Conservation (phyloP, 202 grass and related monocot genomes). For the Eragrostis tef region DNA sequence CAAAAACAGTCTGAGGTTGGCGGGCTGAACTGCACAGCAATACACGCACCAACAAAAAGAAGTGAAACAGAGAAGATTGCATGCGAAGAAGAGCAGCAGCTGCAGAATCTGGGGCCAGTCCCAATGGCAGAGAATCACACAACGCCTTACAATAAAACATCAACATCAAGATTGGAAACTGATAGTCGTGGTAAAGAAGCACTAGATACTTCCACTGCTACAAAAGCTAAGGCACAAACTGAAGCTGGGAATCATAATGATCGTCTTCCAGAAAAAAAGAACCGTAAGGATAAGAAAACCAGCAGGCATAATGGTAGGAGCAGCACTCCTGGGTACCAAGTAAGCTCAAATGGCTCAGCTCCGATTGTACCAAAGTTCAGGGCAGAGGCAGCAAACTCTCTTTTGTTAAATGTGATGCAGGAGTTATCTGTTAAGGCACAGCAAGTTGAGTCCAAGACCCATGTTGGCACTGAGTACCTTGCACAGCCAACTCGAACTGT, state of each 20-base stretch:
- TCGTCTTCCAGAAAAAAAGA: background rate
- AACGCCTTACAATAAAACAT: slow-evolving; percentile 13
- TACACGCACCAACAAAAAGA: slow-evolving; percentile 50
- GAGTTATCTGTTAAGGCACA: slow-evolving; percentile 43
- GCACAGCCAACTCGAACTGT: slow-evolving; percentile 20
- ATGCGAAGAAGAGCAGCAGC: slow-evolving; percentile 44
- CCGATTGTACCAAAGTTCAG: slow-evolving; percentile 21
- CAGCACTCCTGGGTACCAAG: slow-evolving; percentile 52
- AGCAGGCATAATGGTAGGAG: slow-evolving; percentile 38
- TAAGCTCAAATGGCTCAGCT: slow-evolving; percentile 40
- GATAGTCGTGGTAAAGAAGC: slow-evolving; percentile 16
- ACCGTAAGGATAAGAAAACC: slow-evolving; percentile 43
- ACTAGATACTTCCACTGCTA: slow-evolving; percentile 36
- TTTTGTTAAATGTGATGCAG: slow-evolving; percentile 29
- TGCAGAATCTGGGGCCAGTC: slow-evolving; percentile 42
- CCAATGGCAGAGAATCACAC: slow-evolving; percentile 11
- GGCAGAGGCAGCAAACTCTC: slow-evolving; percentile 24
- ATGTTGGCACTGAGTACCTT: slow-evolving; percentile 15
- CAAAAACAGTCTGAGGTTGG: slow-evolving; percentile 50
- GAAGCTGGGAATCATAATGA: slow-evolving; percentile 41
- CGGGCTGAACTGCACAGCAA: background rate
- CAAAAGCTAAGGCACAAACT: slow-evolving; percentile 32
- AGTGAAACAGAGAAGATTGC: slow-evolving; percentile 56
- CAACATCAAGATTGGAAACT: slow-evolving; percentile 28
- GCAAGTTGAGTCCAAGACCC: slow-evolving; percentile 39